Evolutionary conservation across 2,329 filamentous ascomycete species (phyloP), one percentile per base, ranked within the genome.

Genomic region (Alternaria arbusti): DNA sequence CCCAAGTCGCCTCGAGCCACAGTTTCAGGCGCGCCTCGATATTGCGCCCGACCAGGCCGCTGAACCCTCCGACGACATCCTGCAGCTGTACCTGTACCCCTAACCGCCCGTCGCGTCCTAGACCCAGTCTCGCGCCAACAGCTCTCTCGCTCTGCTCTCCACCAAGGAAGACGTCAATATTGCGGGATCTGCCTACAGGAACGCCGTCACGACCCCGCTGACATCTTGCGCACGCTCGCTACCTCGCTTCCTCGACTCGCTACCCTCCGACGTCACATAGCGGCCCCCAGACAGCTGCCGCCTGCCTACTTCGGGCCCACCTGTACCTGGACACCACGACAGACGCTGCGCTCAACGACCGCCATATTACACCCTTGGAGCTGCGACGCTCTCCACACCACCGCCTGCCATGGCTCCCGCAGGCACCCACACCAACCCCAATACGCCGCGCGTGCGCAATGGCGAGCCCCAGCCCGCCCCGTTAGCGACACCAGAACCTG

Each of bases 401-500:
- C 20, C 20, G 66, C 63, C 66, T 65, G 67, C 64, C 66, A 83
- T 83, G 82, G 28, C 49, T 22, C 79, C 81, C 65, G 77, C 74
- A 70, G 75, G 74, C 69, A 74, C 71, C 57, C 76, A 78, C 54
- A 70, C 70, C 67, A 74, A 78, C 63, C 70, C 75, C 52, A 78
- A 80, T 56, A 81, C 79, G 64, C 79, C 80, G 70, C 78, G 81
- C 68, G 79, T 79, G 72, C 81, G 80, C 70, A 78, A 80, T 66
- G 79, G 79, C 63, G 81, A 82, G 62, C 80, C 81, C 51, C 81
- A 77, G 74, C 78, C 77, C 43, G 78, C 73, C 68, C 79, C 82
- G 61, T 80, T 77, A 80, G 82, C 78, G 78, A 86, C 78, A 61
- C 81, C 85, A 61, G 84, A 86, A 73, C 93, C 92, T 45, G 92